These are phyloP conservation scores for Circinella umbellata DNA, from an alignment of 371 early-diverging fungal genomes.

Conservation along the genomic window DNA sequence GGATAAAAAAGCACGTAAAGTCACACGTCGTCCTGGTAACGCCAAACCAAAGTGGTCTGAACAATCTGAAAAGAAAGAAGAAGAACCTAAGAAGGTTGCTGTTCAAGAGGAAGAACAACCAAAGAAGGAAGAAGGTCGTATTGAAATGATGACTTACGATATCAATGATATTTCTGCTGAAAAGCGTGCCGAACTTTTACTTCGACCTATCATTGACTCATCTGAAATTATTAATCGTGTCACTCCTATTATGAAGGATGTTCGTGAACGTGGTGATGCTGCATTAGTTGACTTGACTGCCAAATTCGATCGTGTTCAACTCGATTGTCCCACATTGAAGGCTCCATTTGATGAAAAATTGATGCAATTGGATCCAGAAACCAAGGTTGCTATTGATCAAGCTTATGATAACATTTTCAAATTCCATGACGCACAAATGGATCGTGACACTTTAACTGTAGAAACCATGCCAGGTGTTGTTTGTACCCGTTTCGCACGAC, in stretches of 20 bases:
- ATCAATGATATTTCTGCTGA: slow-evolving; percentile 44
- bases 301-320: slow-evolving; percentile 89
- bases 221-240: slow-evolving; percentile 86
- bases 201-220: slow-evolving; percentile 92
- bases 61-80: slow-evolving; percentile 22
- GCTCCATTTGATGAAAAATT: slow-evolving; percentile 84
- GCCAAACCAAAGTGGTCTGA: slow-evolving; percentile 82
- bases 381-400: slow-evolving; percentile 88
- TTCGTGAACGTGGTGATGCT: slow-evolving; percentile 83
- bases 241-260: slow-evolving; percentile 88
- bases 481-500: slow-evolving; percentile 90
- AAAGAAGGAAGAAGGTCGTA: slow-evolving; percentile 38
- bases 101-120: no score
- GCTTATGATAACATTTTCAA: slow-evolving; percentile 91
- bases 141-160: slow-evolving; percentile 69
- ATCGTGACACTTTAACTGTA: slow-evolving; percentile 70
- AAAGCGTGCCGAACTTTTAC: slow-evolving; percentile 69
- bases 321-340: slow-evolving; percentile 70
- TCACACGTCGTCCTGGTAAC: slow-evolving; percentile 92
- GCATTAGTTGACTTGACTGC: slow-evolving; percentile 84
- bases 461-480: slow-evolving; percentile 97
- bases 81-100: slow-evolving; percentile 21
- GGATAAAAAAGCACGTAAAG: slow-evolving; percentile 82
- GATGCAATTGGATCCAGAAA: slow-evolving; percentile 71
- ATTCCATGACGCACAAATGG: slow-evolving; percentile 95